Conservation (phyloP, 306 rosid genomes). For the Malus sylvestris region DNA sequence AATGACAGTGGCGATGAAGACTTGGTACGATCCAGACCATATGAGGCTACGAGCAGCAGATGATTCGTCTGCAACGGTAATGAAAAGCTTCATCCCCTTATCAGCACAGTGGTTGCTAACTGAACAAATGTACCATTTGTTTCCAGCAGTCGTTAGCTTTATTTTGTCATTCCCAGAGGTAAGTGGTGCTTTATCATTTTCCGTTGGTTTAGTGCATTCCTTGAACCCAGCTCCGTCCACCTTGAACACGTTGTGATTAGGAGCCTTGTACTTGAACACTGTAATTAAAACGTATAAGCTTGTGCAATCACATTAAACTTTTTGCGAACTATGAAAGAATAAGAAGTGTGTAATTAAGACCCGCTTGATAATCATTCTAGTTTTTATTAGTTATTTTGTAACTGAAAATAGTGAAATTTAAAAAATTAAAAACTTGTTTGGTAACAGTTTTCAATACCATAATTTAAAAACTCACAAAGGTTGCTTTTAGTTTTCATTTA, state of each 20-base stretch:
- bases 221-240: constrained; percentile 6
- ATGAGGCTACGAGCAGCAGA: neutral
- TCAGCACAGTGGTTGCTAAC: neutral
- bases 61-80: neutral
- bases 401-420: too few relatives aligned
- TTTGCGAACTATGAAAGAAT: too few relatives aligned
- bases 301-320: neutral
- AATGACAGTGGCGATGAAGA: neutral
- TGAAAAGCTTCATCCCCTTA: constrained; percentile 5
- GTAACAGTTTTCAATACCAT: too few relatives aligned
- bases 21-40: neutral
- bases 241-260: constrained; percentile 2
- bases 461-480: too few relatives aligned
- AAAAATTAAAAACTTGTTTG: too few relatives aligned
- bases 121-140: constrained; percentile 18
- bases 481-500: too few relatives aligned
- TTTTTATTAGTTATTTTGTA: too few relatives aligned
- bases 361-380: too few relatives aligned
- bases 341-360: too few relatives aligned
- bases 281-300: neutral
- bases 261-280: constrained; percentile 9
- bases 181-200: neutral
- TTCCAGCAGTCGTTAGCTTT: neutral
- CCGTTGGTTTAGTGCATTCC: neutral
- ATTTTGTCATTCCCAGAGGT: constrained; percentile 1